Evolutionary conservation across 495 filamentous ascomycete genomes (phyloP), one percentile per base, ranked within the genome.

Genomic region (Physcia stellaris): DNA sequence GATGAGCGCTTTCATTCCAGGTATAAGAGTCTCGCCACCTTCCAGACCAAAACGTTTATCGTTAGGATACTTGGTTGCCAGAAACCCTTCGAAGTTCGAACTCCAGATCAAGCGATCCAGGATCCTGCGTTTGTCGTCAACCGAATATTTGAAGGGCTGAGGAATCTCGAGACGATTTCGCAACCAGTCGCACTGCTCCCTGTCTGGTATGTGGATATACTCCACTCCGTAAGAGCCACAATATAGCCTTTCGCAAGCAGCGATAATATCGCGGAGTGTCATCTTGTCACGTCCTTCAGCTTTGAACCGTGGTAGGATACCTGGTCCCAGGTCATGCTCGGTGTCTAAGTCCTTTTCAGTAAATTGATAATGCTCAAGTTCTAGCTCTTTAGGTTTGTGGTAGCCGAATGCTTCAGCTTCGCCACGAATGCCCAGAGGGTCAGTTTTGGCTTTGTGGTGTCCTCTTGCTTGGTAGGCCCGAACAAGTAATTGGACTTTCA

Each of bases 1-100:
- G 37, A 98, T 98, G 38, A 98, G 67, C 32, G 88, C 90, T 71
- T 98, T 98, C 90, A 98, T 98, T 61, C 90, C 90, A 21, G 90
- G 90, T 15, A 98, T 90, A 41, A 98, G 71, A 24, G 83, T 83
- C 59, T 96, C 92, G 52, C 86, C 93, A 50, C 90, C 90, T 63
- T 98, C 90, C 13, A 98, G 73, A 62, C 90, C 90, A 62, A 98
- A 98, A 49, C 90, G 80, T 73, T 98, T 98, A 68, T 98, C 90
- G 62, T 98, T 98, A 53, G 92, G 92, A 67, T 92, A 96, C 62
- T 98, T 98, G 39, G 84, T 94, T 22, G 88, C 75, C 42, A 92
- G 62, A 73, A 98, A 98, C 34, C 71, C 61, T 61, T 98, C 90
- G 57, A 98, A 98, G 62, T 81, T 94, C 45, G 85, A 86, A 58